A percentile compares a stretch with the other conserved stretches of the same genome.
Evolutionary conservation across 75 land plant species (phyloP).

Genomic region (Isoetes taiwanensis): DNA sequence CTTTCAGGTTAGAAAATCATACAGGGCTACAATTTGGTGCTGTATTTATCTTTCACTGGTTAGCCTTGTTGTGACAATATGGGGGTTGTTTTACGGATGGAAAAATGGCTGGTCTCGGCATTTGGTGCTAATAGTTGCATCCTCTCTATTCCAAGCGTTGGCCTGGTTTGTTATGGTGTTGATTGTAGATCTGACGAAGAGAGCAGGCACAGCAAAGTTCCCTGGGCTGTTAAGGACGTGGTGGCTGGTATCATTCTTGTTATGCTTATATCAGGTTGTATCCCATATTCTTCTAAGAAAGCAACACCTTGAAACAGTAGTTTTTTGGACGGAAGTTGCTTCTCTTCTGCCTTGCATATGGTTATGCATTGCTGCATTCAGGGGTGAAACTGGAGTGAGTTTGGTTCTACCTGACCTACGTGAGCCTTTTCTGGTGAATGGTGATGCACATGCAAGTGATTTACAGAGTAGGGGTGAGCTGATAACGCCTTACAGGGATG

Average conservation of each 20-base stretch:
- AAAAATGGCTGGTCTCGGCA: background rate
- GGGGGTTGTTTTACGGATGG: background rate
- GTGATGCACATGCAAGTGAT: background rate
- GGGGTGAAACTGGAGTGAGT: slow-evolving; percentile 7
- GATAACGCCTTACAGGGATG: slow-evolving; percentile 33
- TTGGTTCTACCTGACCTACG: slow-evolving; percentile 2
- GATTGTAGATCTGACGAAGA: background rate
- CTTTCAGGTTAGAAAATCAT: too few relatives aligned
- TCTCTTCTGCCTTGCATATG: background rate
- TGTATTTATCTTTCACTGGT: slow-evolving; percentile 8
- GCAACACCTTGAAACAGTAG: background rate
- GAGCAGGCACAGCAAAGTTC: background rate
- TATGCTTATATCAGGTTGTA: slow-evolving; percentile 1
- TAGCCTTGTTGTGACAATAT: background rate
- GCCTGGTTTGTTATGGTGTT: slow-evolving; percentile 1
- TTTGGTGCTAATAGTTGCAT: background rate
- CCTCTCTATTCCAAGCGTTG: background rate
- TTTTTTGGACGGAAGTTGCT: background rate
- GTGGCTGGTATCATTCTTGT: slow-evolving; percentile 11
- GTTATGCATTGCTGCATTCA: slow-evolving; percentile 1
- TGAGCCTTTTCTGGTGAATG: slow-evolving; percentile 23
- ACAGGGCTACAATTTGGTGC: background rate
- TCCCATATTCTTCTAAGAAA: background rate
- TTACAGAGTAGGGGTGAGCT: background rate
- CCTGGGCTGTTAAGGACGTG: slow-evolving; percentile 10